These are phyloP conservation scores for Penicillium ucsense DNA, from an alignment of 495 filamentous ascomycete genomes.

Conservation along the genomic window DNA sequence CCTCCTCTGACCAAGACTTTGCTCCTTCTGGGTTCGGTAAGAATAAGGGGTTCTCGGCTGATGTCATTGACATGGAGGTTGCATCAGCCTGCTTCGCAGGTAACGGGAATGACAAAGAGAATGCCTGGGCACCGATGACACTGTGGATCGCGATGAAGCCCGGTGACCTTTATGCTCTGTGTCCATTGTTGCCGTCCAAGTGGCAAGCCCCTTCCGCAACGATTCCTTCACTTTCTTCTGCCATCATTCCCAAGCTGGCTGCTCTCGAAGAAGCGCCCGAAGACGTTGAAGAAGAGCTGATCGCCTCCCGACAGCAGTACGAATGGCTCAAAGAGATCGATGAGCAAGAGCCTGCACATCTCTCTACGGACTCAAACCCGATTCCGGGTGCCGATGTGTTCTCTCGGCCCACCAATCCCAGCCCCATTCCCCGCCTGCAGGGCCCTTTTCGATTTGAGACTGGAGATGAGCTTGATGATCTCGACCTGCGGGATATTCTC, in stretches of 20 bases:
- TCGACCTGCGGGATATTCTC: constrained; percentile 57
- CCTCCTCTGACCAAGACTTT: constrained; percentile 66
- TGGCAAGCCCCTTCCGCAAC: constrained; percentile 71
- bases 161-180: constrained; percentile 84
- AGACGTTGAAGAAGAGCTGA: constrained; percentile 40
- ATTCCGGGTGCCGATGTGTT: constrained; percentile 57
- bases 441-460: constrained; percentile 70
- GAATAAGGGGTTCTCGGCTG: constrained; percentile 74
- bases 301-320: constrained; percentile 52
- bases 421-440: constrained; percentile 68
- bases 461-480: constrained; percentile 54
- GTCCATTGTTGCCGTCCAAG: constrained; percentile 70
- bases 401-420: constrained; percentile 57
- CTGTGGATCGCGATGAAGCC: constrained; percentile 84
- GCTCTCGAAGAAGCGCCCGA: constrained; percentile 49
- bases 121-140: constrained; percentile 85
- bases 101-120: constrained; percentile 49
- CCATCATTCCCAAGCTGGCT: constrained; percentile 57
- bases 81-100: constrained; percentile 76
- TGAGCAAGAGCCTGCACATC: constrained; percentile 53
- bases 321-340: constrained; percentile 79
- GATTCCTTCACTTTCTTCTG: constrained; percentile 66
- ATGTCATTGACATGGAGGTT: constrained; percentile 77
- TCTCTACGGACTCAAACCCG: constrained; percentile 13
- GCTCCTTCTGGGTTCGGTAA: constrained; percentile 55